Conservation (phyloP, 148 eudicot genomes). For the Selenicereus undatus region DNA sequence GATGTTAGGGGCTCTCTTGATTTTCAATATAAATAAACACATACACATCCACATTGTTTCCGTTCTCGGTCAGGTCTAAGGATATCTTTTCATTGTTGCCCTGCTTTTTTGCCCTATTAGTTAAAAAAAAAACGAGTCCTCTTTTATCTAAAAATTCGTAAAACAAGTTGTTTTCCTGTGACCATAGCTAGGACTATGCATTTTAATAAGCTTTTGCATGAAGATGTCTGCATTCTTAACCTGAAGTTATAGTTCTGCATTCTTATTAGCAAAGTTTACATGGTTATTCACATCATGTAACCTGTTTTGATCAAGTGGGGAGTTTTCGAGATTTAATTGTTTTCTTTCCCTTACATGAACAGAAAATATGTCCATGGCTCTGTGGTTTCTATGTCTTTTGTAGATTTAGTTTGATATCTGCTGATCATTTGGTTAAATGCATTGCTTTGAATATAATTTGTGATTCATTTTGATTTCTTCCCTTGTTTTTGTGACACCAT, state of each 20-base stretch:
- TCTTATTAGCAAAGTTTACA: no score
- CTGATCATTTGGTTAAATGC: not conserved
- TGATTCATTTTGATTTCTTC: not conserved
- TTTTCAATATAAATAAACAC: no score
- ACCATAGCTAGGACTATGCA: not conserved
- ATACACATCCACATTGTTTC: not conserved
- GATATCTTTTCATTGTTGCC: not conserved
- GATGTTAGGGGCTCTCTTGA: not conserved
- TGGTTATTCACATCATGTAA: no score
- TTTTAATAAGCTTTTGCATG: not conserved
- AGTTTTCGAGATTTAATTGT: no score
- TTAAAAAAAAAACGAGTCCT: no score
- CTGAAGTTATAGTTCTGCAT: not conserved
- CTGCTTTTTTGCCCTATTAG: no score
- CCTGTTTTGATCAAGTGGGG: no score
- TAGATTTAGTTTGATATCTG: not conserved
- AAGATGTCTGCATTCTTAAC: not conserved
- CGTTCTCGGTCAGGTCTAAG: not conserved
- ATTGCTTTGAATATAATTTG: not conserved
- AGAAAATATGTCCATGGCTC: not conserved
- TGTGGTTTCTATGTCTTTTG: not conserved
- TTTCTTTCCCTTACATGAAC: not conserved
- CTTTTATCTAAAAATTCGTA: not conserved
- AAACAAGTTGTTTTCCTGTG: not conserved
- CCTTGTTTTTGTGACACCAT: not conserved